A percentile compares a stretch with the other conserved stretches of the same genome.
These are phyloP conservation scores for Ambrosia artemisiifolia DNA, from an alignment of 129 eudicot species.

Conservation along the genomic window DNA sequence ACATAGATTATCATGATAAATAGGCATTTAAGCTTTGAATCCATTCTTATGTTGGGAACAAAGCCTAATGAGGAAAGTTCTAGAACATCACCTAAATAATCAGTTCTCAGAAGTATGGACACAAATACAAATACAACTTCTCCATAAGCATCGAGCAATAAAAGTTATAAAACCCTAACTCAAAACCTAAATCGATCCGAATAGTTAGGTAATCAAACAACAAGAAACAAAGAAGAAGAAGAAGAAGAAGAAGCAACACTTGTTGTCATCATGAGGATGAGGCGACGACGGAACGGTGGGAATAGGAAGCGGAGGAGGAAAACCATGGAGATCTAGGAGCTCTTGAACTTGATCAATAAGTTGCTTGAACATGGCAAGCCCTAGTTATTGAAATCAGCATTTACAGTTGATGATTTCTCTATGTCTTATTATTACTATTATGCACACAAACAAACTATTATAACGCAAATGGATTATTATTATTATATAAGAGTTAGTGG, in stretches of 20 bases:
- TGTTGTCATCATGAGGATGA: no score
- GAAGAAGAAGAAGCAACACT: constrained; percentile 23
- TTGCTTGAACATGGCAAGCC: constrained; percentile 50
- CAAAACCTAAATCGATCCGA: not conserved
- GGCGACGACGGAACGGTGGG: constrained; percentile 34
- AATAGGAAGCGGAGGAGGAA: constrained; percentile 34
- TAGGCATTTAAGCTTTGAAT: not conserved
- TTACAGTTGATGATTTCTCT: constrained; percentile 7
- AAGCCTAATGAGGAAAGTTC: not conserved
- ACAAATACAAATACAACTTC: not conserved
- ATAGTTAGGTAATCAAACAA: not conserved
- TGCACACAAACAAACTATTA: no score
- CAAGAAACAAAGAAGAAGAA: not conserved
- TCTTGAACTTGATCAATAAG: constrained; percentile 53
- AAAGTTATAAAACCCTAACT: not conserved
- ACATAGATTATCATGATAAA: not conserved
- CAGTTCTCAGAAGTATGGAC: not conserved
- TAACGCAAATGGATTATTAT: no score
- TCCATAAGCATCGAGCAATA: not conserved
- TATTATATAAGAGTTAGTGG: no score
- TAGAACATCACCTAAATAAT: not conserved
- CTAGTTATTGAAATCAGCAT: constrained; percentile 7
- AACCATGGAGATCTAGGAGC: constrained; percentile 47
- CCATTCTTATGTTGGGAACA: not conserved
- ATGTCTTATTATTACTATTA: constrained; percentile 24